These are phyloP conservation scores for Picochlorum sp. DNA, from an alignment of 139 green algal genomes.

Conservation along the genomic window DNA sequence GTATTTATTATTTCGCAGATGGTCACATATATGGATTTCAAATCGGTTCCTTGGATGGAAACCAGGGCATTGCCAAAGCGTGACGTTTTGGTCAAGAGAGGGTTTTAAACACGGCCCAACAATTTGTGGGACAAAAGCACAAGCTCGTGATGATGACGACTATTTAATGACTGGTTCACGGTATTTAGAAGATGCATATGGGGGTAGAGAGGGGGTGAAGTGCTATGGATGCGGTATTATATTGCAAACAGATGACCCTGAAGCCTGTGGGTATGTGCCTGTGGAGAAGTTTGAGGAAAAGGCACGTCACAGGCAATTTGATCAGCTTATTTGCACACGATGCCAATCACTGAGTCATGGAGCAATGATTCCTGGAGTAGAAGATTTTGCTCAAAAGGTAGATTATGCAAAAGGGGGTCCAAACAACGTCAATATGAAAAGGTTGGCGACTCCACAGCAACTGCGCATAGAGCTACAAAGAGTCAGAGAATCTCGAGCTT, in stretches of 20 bases:
- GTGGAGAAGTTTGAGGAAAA: conserved; percentile 42
- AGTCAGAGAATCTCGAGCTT: conserved; percentile 33
- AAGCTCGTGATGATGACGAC: too few relatives aligned
- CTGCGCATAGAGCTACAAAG: conserved; percentile 37
- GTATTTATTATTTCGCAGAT: too few relatives aligned
- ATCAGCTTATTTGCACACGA: conserved; percentile 50
- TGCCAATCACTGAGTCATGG: conserved; percentile 73
- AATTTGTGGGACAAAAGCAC: too few relatives aligned
- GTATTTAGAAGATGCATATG: too few relatives aligned
- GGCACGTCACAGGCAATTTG: conserved; percentile 45
- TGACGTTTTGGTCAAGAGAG: background rate
- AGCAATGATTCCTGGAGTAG: conserved; percentile 67
- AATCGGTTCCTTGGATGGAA: too few relatives aligned
- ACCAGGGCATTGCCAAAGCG: too few relatives aligned
- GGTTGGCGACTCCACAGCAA: conserved; percentile 60
- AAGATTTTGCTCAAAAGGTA: conserved; percentile 42
- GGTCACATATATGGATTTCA: too few relatives aligned
- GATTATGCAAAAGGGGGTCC: conserved; percentile 2
- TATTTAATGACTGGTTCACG: too few relatives aligned
- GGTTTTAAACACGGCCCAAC: too few relatives aligned
- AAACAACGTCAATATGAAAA: too few relatives aligned
- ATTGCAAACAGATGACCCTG: conserved; percentile 41
- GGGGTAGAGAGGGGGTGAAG: too few relatives aligned
- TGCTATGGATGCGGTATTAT: conserved; percentile 75
- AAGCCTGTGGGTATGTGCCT: conserved; percentile 50